Base-by-base conservation (phyloP, 192 early-diverging fungal species). In the Backusella tarrabulga region DNA sequence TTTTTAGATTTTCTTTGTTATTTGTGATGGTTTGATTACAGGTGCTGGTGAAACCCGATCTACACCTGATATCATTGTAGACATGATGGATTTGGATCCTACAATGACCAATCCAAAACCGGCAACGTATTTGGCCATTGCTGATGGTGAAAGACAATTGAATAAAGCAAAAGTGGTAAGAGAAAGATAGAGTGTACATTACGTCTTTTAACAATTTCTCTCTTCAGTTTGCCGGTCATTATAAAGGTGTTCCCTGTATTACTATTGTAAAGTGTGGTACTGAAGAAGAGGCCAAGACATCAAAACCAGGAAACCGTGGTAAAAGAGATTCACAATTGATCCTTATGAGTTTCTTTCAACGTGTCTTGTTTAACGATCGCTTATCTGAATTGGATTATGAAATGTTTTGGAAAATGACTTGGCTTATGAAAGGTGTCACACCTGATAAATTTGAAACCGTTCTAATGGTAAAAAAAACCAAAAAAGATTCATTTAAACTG, bases 321-420 rank as follows among this genome's bases (percentile, higher is more conserved):
- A 98, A 98, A 85, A 94, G 97, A 75, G 97, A 98, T 85, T 97
- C 95, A 63, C 97, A 77, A 68, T 54, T 79, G 79, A 93, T 99
- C 70, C 83, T 99, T 76, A 99, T 99, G 97, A 88, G 91, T 46
- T 99, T 96, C 87, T 90, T 97, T 77, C 93, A 92, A 76, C 90
- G 93, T 67, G 86, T 92, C 21, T 81, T 89, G 46, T 91, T 90
- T 83, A 92, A 97, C 74, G 97, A 98, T 74, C 90, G 93, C 71
- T 93, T 99, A 88, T 92, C 91, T 6, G 90, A 93, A 40, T 83
- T 99, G 46, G 96, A 99, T 79, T 96, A 92, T 87, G 97, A 98
- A 38, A 78, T 98, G 71, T 98, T 97, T 85, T 87, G 89, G 85
- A 94, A 95, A 79, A 90, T 97, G 68, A 84, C 90, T 74, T 78